Base-by-base conservation (phyloP, 2,329 filamentous ascomycete species). In the Massarina eburnea region DNA sequence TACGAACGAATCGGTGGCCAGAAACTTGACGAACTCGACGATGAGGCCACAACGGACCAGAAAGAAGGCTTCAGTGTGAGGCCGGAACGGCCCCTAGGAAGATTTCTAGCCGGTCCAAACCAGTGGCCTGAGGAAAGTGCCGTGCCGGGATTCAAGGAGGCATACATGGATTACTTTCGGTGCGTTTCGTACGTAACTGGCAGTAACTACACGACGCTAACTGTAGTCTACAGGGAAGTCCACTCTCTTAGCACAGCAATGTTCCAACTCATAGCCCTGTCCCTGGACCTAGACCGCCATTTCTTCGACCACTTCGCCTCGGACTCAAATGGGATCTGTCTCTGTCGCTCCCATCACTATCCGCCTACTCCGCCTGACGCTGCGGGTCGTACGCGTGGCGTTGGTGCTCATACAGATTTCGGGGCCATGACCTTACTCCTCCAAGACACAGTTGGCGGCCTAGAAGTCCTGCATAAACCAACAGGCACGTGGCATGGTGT, bases 371-470 rank as follows among this genome's bases (percentile, higher is more conserved):
- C 70, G 19, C 60, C 64, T 1, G 58, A 64, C 5, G 64, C 68
- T 12, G 49, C 55, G 6, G 66, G 71, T 8, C 35, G 67, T 7
- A 63, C 59, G 20, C 27, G 27, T 14, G 52, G 57, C 8, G 73
- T 63, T 2, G 78, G 78, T 0, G 77, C 76, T 3, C 80, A 81
- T 51, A 80, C 77, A 1, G 80, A 81, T 54, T 82, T 80, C 50
- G 77, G 79, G n/a, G 75, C 75, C 37, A 74, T 82, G 35, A 82
- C 80, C 1, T 68, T 82, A 22, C 73, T 83, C 9, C 70, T 81
- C 3, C 79, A 81, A 54, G 77, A 79, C 46, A 65, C 67, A 2
- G 36, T 74, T 12, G 73, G 74, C 22, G 80, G 78, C 0, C 70
- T 83, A 2, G 72, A 83, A 52, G 77, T 82, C 3, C 27, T 30